phyloP scores from a whole-genome alignment of 1,284 basidiomycete species.

The Leucoagaricus sp. region DNA sequence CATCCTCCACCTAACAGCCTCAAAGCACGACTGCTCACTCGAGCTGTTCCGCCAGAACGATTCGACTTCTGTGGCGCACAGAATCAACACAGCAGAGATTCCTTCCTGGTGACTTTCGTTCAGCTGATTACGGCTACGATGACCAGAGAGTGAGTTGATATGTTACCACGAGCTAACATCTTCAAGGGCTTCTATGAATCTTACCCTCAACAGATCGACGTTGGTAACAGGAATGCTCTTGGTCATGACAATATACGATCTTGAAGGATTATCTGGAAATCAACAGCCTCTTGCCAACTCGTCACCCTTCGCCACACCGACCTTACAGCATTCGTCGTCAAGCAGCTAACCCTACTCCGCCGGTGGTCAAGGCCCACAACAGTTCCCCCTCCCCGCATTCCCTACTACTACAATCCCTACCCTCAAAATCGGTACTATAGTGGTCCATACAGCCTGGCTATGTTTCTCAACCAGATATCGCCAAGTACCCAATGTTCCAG shows the following conservation, averaged over 20 bases:
- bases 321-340: conserved; percentile 51
- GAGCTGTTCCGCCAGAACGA: no score
- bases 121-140: no score
- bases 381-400: conserved; percentile 60
- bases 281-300: conserved; percentile 52
- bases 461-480: no score
- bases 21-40: no score
- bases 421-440: conserved; percentile 74
- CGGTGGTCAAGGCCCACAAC: conserved; percentile 60
- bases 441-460: no score
- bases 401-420: conserved; percentile 70
- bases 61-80: conserved; percentile 68
- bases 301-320: conserved; percentile 51
- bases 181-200: conserved; percentile 71
- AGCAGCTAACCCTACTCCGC: no score
- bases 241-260: conserved; percentile 75
- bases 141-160: conserved; percentile 64
- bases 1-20: no score
- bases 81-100: conserved; percentile 48
- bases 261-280: conserved; percentile 61
- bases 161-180: conserved; percentile 23
- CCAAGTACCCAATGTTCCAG: no score
- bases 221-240: conserved; percentile 61
- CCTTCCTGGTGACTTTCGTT: conserved; percentile 64
- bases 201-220: conserved; percentile 59